These are phyloP conservation scores for Pseudohalonectria lignicola DNA, from an alignment of 2,329 filamentous ascomycete genomes.

Conservation along the genomic window DNA sequence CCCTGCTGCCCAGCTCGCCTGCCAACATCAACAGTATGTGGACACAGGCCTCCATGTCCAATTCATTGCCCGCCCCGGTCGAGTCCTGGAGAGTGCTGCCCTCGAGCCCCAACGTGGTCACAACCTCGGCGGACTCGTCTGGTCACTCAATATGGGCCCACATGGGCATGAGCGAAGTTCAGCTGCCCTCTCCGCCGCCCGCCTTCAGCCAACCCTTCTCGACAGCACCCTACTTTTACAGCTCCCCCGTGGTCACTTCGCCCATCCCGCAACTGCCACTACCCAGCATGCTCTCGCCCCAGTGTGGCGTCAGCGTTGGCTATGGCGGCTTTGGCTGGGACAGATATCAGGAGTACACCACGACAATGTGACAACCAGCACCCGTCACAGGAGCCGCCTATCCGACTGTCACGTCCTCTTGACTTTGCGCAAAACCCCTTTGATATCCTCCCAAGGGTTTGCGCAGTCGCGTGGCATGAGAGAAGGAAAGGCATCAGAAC, in stretches of 20 bases:
- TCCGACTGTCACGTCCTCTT: conserved; percentile 31
- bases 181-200: conserved; percentile 61
- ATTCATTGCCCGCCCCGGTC: conserved; percentile 57
- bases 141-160: conserved; percentile 67
- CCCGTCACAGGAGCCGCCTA: conserved; percentile 32
- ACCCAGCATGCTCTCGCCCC: conserved; percentile 75
- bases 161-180: conserved; percentile 63
- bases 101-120: conserved; percentile 67
- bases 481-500: no score
- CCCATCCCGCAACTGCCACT: conserved; percentile 69
- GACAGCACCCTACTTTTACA: conserved; percentile 67
- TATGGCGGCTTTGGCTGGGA: conserved; percentile 80
- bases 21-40: conserved; percentile 67
- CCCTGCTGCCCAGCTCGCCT: conserved; percentile 75
- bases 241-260: conserved; percentile 62
- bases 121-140: conserved; percentile 59
- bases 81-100: conserved; percentile 87
- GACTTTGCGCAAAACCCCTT: background rate
- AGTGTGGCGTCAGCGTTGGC: conserved; percentile 70
- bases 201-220: conserved; percentile 72
- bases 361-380: conserved; percentile 71
- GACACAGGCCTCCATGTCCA: conserved; percentile 54
- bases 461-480: no score
- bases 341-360: conserved; percentile 72
- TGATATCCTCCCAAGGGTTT: no score